phyloP scores from a whole-genome alignment of 345 rosid species.

The Citropsis articulata region DNA sequence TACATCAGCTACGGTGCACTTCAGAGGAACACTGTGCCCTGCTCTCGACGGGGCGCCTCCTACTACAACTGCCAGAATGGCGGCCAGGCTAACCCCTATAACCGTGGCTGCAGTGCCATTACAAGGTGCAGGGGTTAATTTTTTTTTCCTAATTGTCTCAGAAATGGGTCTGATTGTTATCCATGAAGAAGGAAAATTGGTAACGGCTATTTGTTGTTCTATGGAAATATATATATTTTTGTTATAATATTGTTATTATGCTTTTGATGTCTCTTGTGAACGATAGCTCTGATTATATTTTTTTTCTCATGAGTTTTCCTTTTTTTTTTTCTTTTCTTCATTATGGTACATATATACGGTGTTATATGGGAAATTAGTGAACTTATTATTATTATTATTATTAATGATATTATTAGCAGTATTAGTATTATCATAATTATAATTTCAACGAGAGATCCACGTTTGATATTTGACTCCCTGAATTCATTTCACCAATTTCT shows the following conservation, averaged over 20 bases:
- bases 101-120: conserved; percentile 82
- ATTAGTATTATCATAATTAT: neutral
- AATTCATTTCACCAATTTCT: too few species aligned
- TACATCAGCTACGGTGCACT: conserved; percentile 95
- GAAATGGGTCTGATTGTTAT: conserved; percentile 19
- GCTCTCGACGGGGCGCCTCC: conserved; percentile 93
- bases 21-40: conserved; percentile 85
- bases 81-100: conserved; percentile 79
- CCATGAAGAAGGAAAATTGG: neutral
- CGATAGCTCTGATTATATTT: conserved; percentile 11
- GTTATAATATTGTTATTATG: neutral
- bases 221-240: conserved; percentile 14
- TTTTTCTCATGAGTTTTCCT: neutral
- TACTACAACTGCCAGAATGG: conserved; percentile 86
- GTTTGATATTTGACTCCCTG: too few species aligned
- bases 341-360: neutral
- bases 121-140: conserved; percentile 75
- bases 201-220: conserved; percentile 8
- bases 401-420: neutral
- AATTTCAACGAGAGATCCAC: neutral
- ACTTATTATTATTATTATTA: neutral
- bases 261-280: conserved; percentile 15
- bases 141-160: neutral
- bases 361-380: neutral
- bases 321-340: neutral